These are phyloP conservation scores for Lepiota venenata DNA, from an alignment of 768 basidiomycete genomes.

Conservation along the genomic window DNA sequence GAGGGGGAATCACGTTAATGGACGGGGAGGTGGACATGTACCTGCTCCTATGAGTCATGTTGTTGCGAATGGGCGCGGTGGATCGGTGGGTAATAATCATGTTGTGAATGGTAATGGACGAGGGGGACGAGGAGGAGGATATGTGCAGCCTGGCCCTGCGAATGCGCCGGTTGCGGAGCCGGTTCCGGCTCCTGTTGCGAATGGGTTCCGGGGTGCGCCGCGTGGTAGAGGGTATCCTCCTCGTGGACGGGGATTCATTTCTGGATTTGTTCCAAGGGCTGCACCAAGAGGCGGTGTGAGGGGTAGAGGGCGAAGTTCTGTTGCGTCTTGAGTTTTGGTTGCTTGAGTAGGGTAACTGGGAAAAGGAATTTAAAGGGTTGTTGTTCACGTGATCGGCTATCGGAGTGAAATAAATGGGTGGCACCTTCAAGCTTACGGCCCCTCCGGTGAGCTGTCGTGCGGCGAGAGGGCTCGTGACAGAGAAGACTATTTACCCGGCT, in stretches of 20 bases:
- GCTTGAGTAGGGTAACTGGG: neutral
- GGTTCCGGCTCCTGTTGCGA: constrained; percentile 6
- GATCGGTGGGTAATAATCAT: neutral
- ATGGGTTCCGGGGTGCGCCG: constrained; percentile 12
- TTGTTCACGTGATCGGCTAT: too few species aligned
- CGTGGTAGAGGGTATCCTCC: constrained; percentile 23
- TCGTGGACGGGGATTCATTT: constrained; percentile 23
- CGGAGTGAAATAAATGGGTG: too few species aligned
- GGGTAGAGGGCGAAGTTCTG: constrained; percentile 35
- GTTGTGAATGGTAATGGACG: constrained; percentile 7
- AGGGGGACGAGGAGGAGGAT: neutral
- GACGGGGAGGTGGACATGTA: constrained; percentile 28
- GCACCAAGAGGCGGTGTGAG: constrained; percentile 29
- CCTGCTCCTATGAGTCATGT: constrained; percentile 16
- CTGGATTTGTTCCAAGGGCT: constrained; percentile 29
- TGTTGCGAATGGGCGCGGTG: constrained; percentile 3
- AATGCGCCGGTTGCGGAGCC: neutral
- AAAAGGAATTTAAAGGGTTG: too few species aligned
- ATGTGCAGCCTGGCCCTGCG: neutral
- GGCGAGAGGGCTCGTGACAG: too few species aligned
- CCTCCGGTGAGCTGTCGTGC: too few species aligned
- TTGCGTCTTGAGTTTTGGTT: constrained; percentile 13
- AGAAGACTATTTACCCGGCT: too few species aligned
- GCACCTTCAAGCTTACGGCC: too few species aligned
- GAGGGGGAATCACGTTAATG: constrained; percentile 27